These are phyloP conservation scores for Lanmaoa rubissima DNA, from an alignment of 768 basidiomycete species.

Conservation along the genomic window DNA sequence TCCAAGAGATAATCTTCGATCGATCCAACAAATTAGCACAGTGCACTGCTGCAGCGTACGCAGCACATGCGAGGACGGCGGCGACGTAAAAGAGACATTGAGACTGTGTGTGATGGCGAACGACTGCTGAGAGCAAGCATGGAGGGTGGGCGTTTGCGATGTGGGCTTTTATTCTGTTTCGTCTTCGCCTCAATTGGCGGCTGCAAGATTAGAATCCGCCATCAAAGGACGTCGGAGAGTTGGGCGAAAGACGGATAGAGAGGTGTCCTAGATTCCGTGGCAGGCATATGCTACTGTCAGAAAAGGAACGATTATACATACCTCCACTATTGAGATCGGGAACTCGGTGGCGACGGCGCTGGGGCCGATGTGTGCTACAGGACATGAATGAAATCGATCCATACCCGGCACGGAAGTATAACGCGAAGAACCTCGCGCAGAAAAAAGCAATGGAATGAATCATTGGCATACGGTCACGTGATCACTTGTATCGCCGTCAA, in stretches of 20 bases:
- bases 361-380: background rate
- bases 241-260: background rate
- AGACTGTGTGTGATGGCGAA: background rate
- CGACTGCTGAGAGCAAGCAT: background rate
- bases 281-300: background rate
- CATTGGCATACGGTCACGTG: conserved; percentile 9
- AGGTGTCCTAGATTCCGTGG: background rate
- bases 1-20: background rate
- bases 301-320: background rate
- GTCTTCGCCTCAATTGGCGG: background rate
- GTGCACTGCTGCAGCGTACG: background rate
- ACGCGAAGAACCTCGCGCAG: too few relatives aligned
- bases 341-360: background rate
- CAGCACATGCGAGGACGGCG: background rate
- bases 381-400: background rate
- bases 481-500: background rate
- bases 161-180: background rate
- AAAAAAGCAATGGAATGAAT: background rate
- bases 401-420: background rate
- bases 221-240: background rate
- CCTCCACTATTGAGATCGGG: background rate
- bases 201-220: background rate
- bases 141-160: too few relatives aligned
- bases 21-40: background rate
- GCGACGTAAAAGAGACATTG: background rate